These are phyloP conservation scores for Phialocephala subalpina DNA, from an alignment of 2,329 filamentous ascomycete species.

Conservation along the genomic window DNA sequence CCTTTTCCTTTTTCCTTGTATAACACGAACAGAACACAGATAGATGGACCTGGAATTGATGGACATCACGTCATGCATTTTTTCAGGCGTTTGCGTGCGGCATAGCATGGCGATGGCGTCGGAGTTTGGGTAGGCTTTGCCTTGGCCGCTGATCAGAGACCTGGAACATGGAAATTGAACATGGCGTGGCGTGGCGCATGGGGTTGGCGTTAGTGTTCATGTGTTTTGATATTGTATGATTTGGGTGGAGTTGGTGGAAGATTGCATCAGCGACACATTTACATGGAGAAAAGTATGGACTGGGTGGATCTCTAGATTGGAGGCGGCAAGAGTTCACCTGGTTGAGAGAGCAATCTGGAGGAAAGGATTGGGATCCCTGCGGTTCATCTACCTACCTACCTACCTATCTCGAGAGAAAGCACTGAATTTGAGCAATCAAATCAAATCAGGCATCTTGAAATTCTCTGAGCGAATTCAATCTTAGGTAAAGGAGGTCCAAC, in stretches of 20 bases:
- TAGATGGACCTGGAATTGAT: background rate
- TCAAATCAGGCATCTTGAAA: no score
- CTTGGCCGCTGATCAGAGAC: background rate
- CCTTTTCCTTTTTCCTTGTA: constrained; percentile 2
- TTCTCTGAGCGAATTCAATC: no score
- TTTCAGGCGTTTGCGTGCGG: constrained; percentile 4
- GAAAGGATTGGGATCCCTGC: background rate
- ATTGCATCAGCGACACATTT: background rate
- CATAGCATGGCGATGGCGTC: background rate
- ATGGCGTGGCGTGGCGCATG: background rate
- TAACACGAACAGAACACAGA: background rate
- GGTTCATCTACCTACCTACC: background rate
- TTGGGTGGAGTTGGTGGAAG: background rate
- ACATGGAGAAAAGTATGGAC: no score
- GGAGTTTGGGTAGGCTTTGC: no score
- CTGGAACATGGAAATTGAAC: background rate
- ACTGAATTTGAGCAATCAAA: background rate
- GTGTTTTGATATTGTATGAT: background rate
- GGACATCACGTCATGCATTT: background rate
- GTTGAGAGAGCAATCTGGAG: background rate
- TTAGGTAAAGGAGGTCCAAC: no score
- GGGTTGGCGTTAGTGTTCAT: background rate
- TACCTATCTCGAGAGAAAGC: background rate
- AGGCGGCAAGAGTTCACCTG: background rate
- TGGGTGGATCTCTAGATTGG: background rate